Conservation (phyloP, 345 rosid genomes). For the Aurinia saxatilis region DNA sequence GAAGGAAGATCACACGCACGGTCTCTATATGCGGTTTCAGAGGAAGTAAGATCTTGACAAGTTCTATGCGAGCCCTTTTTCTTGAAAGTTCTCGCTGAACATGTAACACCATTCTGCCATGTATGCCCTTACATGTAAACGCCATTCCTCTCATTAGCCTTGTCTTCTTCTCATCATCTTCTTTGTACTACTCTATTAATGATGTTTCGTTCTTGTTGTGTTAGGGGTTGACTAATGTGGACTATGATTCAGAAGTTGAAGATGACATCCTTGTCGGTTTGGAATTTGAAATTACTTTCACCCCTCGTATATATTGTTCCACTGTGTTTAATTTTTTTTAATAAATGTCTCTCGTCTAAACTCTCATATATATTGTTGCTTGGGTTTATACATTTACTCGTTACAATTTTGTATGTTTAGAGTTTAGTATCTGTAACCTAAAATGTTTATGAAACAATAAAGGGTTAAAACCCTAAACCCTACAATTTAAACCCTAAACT, state of each 20-base stretch:
- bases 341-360: no score
- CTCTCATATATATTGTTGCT: no score
- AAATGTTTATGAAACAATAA: no score
- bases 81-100: slow-evolving; percentile 55
- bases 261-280: slow-evolving; percentile 78
- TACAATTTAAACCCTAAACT: no score
- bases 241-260: slow-evolving; percentile 82
- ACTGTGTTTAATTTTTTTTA: no score
- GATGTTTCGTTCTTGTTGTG: not conserved
- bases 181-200: not conserved
- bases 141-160: slow-evolving; percentile 36
- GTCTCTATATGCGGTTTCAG: slow-evolving; percentile 75
- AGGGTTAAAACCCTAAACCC: no score
- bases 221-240: slow-evolving; percentile 63
- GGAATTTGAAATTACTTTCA: no score
- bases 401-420: no score
- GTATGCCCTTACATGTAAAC: slow-evolving; percentile 85
- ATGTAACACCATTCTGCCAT: slow-evolving; percentile 81
- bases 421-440: no score
- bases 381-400: no score
- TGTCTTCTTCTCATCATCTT: not conserved
- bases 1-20: slow-evolving; percentile 55
- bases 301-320: no score
- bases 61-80: slow-evolving; percentile 75
- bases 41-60: slow-evolving; percentile 51